Evolutionary conservation across 1,284 basidiomycete species (phyloP).

Genomic region (Farysia itapuensis): DNA sequence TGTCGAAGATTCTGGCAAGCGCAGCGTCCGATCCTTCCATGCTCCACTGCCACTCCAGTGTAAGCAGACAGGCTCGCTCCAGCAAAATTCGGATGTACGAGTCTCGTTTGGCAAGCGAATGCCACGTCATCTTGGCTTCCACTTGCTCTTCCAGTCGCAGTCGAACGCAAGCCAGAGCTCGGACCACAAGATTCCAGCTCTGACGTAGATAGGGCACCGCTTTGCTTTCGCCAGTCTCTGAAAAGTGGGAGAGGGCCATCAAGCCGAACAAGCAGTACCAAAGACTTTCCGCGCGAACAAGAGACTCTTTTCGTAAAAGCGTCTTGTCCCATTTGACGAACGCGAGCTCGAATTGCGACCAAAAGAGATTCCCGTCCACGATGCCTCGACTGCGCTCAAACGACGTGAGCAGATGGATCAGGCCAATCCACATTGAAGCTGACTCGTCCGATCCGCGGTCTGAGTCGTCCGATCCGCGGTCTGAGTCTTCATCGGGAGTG

Average conservation of each 20-base stretch:
- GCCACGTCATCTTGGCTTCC: conserved; percentile 63
- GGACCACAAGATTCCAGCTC: conserved; percentile 68
- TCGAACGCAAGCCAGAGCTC: conserved; percentile 58
- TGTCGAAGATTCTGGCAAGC: conserved; percentile 71
- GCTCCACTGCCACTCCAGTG: conserved; percentile 74
- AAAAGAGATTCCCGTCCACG: conserved; percentile 19
- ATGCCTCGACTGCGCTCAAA: conserved; percentile 23
- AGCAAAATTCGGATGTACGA: conserved; percentile 74
- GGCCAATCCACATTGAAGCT: conserved; percentile 75
- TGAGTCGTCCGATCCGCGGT: neutral
- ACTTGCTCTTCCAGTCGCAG: conserved; percentile 66
- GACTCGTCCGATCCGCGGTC: conserved; percentile 59
- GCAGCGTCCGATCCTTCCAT: conserved; percentile 65
- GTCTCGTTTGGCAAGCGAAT: conserved; percentile 69
- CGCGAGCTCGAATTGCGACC: conserved; percentile 40
- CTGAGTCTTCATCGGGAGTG: neutral
- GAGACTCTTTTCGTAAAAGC: conserved; percentile 65
- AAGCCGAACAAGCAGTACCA: conserved; percentile 75
- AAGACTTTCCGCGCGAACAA: conserved; percentile 62
- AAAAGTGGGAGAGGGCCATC: conserved; percentile 78
- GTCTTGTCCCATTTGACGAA: conserved; percentile 33
- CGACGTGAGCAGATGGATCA: conserved; percentile 66
- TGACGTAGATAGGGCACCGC: conserved; percentile 65
- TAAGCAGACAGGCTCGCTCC: conserved; percentile 73
- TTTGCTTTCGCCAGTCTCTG: conserved; percentile 65